phyloP scores from a whole-genome alignment of 805 yeast species.

The Scheffersomyces coipomensis region DNA sequence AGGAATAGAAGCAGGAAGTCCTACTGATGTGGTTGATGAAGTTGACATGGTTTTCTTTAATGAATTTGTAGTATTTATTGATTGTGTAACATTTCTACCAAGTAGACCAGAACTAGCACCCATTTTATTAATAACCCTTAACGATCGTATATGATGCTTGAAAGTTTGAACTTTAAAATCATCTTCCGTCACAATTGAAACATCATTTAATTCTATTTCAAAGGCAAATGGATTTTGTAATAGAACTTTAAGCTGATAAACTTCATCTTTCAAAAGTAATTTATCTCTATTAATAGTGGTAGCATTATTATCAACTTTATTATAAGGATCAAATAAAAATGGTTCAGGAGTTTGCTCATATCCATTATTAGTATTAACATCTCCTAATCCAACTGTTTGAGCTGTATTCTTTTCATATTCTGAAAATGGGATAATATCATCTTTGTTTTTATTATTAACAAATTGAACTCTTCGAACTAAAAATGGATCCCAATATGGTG shows the following conservation, averaged over 20 bases:
- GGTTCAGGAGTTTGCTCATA: conserved; percentile 10
- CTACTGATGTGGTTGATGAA: neutral
- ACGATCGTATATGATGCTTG: conserved; percentile 9
- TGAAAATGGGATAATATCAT: conserved; percentile 42
- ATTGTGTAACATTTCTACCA: neutral
- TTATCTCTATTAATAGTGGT: conserved; percentile 48
- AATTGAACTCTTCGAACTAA: conserved; percentile 53
- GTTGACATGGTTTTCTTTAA: neutral
- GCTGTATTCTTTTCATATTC: conserved; percentile 15
- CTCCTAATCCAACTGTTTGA: conserved; percentile 9
- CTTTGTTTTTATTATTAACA: conserved; percentile 17
- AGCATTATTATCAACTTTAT: conserved; percentile 6
- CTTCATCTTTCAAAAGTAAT: conserved; percentile 45
- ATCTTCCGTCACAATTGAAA: conserved; percentile 38
- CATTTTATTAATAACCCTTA: neutral
- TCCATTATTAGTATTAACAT: conserved; percentile 6
- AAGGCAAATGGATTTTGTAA: conserved; percentile 82
- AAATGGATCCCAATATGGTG: conserved; percentile 72
- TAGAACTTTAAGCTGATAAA: conserved; percentile 52
- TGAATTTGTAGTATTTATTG: neutral
- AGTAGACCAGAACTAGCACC: conserved; percentile 1
- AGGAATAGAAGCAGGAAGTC: neutral
- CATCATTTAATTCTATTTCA: conserved; percentile 57
- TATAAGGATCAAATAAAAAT: conserved; percentile 52
- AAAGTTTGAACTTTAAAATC: conserved; percentile 28